A percentile compares a stretch with the other conserved stretches of the same genome.
phyloP scores from a whole-genome alignment of 2,329 filamentous ascomycete species.

The Exophiala spinifera region DNA sequence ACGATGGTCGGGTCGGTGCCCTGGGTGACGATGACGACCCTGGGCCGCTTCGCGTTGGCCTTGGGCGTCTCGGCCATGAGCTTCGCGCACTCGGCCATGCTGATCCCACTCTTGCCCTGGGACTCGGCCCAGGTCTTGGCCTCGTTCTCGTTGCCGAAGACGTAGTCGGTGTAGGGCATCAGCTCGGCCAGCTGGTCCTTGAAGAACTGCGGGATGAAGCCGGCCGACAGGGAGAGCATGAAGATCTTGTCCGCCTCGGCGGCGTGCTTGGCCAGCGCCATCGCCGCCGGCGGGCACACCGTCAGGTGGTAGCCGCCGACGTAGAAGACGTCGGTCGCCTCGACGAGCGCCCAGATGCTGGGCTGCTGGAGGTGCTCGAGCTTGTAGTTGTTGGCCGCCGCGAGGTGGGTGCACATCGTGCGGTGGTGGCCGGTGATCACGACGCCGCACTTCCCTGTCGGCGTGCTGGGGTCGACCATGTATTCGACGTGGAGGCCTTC shows the following conservation, averaged over 20 bases:
- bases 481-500: conserved; percentile 71
- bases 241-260: conserved; percentile 85
- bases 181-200: conserved; percentile 88
- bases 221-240: conserved; percentile 86
- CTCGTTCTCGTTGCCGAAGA: conserved; percentile 97
- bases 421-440: conserved; percentile 97
- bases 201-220: conserved; percentile 97
- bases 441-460: conserved; percentile 91
- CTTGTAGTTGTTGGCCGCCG: conserved; percentile 95
- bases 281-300: conserved; percentile 84
- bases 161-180: conserved; percentile 91
- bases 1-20: conserved; percentile 88
- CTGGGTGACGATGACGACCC: conserved; percentile 89
- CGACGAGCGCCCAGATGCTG: conserved; percentile 85
- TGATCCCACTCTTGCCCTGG: conserved; percentile 67
- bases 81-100: conserved; percentile 67
- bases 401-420: conserved; percentile 90
- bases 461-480: conserved; percentile 76
- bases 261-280: conserved; percentile 86
- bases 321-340: conserved; percentile 86
- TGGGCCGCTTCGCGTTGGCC: conserved; percentile 72
- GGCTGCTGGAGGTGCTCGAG: conserved; percentile 87
- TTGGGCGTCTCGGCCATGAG: conserved; percentile 79
- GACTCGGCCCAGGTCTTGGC: conserved; percentile 81
- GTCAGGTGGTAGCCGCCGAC: conserved; percentile 97